phyloP scores from a whole-genome alignment of 2,329 filamentous ascomycete genomes.

The Cladosporium sp. region DNA sequence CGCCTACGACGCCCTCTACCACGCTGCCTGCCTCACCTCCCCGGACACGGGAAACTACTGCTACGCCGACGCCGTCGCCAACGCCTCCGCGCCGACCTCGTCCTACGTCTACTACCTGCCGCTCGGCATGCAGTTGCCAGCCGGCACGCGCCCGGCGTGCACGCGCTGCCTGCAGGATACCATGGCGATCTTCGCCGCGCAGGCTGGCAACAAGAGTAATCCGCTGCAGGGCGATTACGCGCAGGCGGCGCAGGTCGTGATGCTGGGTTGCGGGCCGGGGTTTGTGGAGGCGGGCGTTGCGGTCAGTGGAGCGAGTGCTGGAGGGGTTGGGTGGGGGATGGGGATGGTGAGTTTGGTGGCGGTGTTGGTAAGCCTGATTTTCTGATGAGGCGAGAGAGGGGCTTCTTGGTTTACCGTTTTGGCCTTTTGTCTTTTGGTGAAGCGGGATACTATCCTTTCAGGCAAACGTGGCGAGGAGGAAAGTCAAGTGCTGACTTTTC shows the following conservation, averaged over 20 bases:
- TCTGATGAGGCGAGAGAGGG: background rate
- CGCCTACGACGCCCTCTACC: constrained; percentile 72
- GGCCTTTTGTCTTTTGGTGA: background rate
- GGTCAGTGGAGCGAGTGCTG: background rate
- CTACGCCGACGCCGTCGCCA: constrained; percentile 79
- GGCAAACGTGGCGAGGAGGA: background rate
- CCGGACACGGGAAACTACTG: constrained; percentile 53
- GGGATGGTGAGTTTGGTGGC: background rate
- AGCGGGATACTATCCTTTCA: background rate
- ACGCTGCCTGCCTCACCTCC: constrained; percentile 71
- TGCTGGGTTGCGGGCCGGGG: constrained; percentile 53
- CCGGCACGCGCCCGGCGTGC: constrained; percentile 64
- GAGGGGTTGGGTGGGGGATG: background rate
- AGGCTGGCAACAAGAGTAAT: constrained; percentile 46
- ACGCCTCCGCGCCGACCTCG: constrained; percentile 62
- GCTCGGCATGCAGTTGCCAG: constrained; percentile 65
- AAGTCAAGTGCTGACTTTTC: constrained; percentile 3
- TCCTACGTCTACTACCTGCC: constrained; percentile 82
- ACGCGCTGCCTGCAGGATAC: constrained; percentile 68
- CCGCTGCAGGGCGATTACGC: constrained; percentile 65
- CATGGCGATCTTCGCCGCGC: constrained; percentile 72
- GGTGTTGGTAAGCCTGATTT: background rate
- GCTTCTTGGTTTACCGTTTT: too few species aligned
- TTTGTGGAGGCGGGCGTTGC: constrained; percentile 35
- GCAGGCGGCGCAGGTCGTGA: constrained; percentile 64